Evolutionary conservation across 495 filamentous ascomycete species (phyloP).

Genomic region (Podospora didyma): DNA sequence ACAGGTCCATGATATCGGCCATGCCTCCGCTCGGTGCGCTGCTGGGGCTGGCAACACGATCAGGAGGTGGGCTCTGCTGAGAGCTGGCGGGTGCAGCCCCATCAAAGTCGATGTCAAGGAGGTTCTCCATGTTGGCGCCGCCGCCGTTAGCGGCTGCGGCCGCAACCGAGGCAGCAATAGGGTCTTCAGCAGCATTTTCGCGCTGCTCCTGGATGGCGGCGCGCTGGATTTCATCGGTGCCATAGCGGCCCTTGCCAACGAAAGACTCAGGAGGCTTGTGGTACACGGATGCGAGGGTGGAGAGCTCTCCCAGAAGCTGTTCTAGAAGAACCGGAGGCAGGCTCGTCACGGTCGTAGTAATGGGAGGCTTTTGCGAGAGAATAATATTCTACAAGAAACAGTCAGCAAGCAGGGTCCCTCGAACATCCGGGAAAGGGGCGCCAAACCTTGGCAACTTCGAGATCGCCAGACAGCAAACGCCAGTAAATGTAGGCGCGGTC

Average conservation of each 20-base stretch:
- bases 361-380: slow-evolving; percentile 89
- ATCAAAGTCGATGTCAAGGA: slow-evolving; percentile 98
- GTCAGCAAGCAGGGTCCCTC: slow-evolving; percentile 15
- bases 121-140: slow-evolving; percentile 80
- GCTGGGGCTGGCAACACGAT: slow-evolving; percentile 66
- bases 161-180: slow-evolving; percentile 79
- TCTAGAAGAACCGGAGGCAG: slow-evolving; percentile 81
- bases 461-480: slow-evolving; percentile 91
- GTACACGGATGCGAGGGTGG: slow-evolving; percentile 97
- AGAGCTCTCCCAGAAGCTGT: slow-evolving; percentile 80
- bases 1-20: slow-evolving; percentile 88
- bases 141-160: slow-evolving; percentile 56
- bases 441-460: slow-evolving; percentile 73
- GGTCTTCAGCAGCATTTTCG: slow-evolving; percentile 88
- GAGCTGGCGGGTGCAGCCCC: slow-evolving; percentile 86
- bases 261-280: slow-evolving; percentile 97
- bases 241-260: slow-evolving; percentile 89
- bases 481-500: slow-evolving; percentile 98
- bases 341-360: slow-evolving; percentile 86
- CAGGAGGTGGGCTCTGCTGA: slow-evolving; percentile 66
- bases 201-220: slow-evolving; percentile 95
- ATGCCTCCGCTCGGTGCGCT: slow-evolving; percentile 53
- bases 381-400: slow-evolving; percentile 64
- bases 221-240: slow-evolving; percentile 89
- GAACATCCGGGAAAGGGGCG: neutral